Evolutionary conservation across 768 basidiomycete genomes (phyloP), one percentile per base, ranked within the genome.

Genomic region (Boletus barrowsii): DNA sequence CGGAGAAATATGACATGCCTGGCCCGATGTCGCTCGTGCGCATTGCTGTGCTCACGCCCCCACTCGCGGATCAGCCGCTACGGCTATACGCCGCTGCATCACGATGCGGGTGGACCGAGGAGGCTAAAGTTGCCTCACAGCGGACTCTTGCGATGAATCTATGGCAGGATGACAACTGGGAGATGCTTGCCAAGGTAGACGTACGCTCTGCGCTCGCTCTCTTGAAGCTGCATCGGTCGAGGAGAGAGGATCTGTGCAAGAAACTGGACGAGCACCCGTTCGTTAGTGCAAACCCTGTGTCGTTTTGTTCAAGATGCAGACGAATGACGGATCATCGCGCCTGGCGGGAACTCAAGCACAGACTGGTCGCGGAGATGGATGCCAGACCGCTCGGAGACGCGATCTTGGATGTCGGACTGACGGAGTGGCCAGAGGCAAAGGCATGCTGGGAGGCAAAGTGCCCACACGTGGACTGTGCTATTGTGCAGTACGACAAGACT

Each of bases 1-100:
- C 84, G 0, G 84, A 87, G 62, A 86, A 85, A 62, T 87, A 87
- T 64, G 85, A 86, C 35, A 87, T 85, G 81, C 78, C 80, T 0
- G 86, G 85, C 0, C 83, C 84, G 2, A 72, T 75, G 54, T 83
- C 82, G 7, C 78, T 86, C 58, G 68, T 86, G 47, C 82, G 83
- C 37, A 77, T 82, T 33, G 75, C 82, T n/a, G 72, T 82, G 49
- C 75, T 79, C 65, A 80, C 80, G 0, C 80, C 78, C 1, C 69
- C 77, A 0, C 73, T 86, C 40, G 68, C 79, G 22, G 71, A 74
- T 36, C 70, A 80, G 42, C 79, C 83, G 0, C 69, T 85, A 17
- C 76, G 79, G 13, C 67, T 85, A 15, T 85, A 84, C 58, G 72
- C 77, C 5, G 68, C 79, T 3, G 79, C 83, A 18, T 79, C 79